Evolutionary conservation across 169 alveolate genomes (phyloP).

Genomic region (Cryptosporidium sp.): DNA sequence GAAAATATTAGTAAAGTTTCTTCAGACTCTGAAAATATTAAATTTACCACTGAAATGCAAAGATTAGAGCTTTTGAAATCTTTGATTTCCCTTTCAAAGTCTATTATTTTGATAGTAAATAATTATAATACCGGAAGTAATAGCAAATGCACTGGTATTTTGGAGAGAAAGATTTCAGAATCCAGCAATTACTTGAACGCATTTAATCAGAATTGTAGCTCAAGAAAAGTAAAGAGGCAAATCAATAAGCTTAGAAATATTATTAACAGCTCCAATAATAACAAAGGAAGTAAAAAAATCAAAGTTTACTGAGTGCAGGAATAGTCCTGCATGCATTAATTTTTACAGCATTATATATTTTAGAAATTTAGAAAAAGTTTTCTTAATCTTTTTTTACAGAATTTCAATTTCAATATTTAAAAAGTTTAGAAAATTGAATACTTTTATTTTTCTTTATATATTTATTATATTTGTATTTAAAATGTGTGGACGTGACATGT

Average conservation of each 20-base stretch:
- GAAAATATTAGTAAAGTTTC: neutral
- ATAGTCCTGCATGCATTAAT: neutral
- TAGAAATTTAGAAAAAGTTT: neutral
- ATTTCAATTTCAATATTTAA: no score
- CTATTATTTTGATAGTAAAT: neutral
- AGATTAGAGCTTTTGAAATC: conserved; percentile 28
- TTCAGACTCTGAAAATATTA: conserved; percentile 13
- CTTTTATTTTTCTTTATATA: no score
- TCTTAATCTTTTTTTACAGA: neutral
- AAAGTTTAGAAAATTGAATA: no score
- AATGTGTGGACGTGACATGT: neutral
- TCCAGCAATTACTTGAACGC: conserved; percentile 16
- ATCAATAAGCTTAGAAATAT: conserved; percentile 42
- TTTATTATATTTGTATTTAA: no score
- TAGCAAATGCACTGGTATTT: neutral
- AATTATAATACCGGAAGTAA: neutral
- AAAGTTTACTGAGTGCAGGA: neutral
- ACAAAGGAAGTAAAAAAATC: neutral
- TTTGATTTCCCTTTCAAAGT: conserved; percentile 31
- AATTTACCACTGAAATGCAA: conserved; percentile 48
- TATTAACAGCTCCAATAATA: conserved; percentile 15
- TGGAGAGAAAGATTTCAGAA: conserved; percentile 12
- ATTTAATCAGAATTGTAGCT: conserved; percentile 18
- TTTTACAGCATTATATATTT: neutral
- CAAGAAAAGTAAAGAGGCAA: conserved; percentile 62